Evolutionary conservation across 2,329 filamentous ascomycete genomes (phyloP), one percentile per base, ranked within the genome.

Genomic region (Talaromyces funiculosus): DNA sequence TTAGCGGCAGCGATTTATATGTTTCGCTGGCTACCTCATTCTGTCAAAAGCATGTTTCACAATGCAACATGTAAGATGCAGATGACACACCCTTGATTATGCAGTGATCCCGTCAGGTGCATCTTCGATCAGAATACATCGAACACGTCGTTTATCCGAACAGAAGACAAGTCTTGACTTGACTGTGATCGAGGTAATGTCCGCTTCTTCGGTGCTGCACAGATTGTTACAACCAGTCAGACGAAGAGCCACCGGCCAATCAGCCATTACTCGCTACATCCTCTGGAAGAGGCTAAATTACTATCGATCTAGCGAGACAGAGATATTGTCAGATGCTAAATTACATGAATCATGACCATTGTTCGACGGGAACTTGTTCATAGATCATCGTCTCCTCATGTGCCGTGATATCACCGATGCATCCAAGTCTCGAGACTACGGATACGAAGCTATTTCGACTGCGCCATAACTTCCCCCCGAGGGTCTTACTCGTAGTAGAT

Each of bases 381-480:
- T n/a, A 49, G 45, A 49, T 49, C 24, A n/a, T 49, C 45, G n/a
- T 56, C 26, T 31, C 16, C 24, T 56, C 24, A 56, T 56, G 53
- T 31, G 37, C 22, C 22, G 38, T 56, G 53, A 56, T 56, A 56
- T 56, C 53, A 56, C 26, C 9, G 37, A 31, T 18, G 53, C 53
- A 31, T 22, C 24, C 29, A 6, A 7, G 24, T 26, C 24, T 47
- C 43, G 3, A 49, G 24, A 49, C 31, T 29, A 49, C 45, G 31
- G 22, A 24, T 47, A 47, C 24, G 43, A 29, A 29, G 20, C 43
- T 31, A 31, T 49, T 3, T n/a, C 45, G 45, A 49, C 24, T 18
- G 18, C 18, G 45, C 43, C 24, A 31, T 18, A 47, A 16, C 45
- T 49, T 24, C 24, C 26, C 45, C 24, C 16, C 16, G 16, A 49